phyloP scores from a whole-genome alignment of 2,329 filamentous ascomycete species.

The Neofusicoccum parvum region DNA sequence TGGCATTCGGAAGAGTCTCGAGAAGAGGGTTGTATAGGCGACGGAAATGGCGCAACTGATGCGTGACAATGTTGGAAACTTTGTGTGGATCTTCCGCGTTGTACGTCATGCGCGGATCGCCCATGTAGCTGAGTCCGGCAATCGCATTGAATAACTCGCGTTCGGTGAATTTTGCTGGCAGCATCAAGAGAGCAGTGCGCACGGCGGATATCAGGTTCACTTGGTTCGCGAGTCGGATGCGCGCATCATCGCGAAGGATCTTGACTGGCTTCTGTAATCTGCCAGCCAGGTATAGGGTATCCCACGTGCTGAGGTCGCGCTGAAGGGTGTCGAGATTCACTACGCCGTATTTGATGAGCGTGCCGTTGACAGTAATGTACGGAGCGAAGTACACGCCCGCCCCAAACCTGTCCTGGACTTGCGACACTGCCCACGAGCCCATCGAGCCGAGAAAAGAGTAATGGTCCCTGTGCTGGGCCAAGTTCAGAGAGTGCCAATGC shows the following conservation, averaged over 20 bases:
- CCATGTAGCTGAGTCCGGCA: constrained; percentile 88
- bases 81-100: constrained; percentile 82
- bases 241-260: constrained; percentile 90
- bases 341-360: constrained; percentile 96
- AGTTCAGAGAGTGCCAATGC: constrained; percentile 95
- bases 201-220: constrained; percentile 92
- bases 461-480: constrained; percentile 85
- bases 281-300: constrained; percentile 93
- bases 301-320: constrained; percentile 84
- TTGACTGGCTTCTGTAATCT: constrained; percentile 97
- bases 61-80: constrained; percentile 88
- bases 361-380: constrained; percentile 91
- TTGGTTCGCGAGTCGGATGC: constrained; percentile 91
- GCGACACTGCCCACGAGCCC: constrained; percentile 81
- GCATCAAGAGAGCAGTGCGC: constrained; percentile 82
- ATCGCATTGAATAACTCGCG: constrained; percentile 88
- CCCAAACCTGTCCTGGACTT: constrained; percentile 83
- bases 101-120: constrained; percentile 83
- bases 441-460: constrained; percentile 84
- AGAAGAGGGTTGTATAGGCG: constrained; percentile 88
- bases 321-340: constrained; percentile 91
- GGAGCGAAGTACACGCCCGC: constrained; percentile 98
- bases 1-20: constrained; percentile 84
- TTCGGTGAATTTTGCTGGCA: constrained; percentile 84
- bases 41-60: constrained; percentile 90